These are phyloP conservation scores for Aspergillus aculeatus DNA, from an alignment of 2,329 filamentous ascomycete species.

Conservation along the genomic window DNA sequence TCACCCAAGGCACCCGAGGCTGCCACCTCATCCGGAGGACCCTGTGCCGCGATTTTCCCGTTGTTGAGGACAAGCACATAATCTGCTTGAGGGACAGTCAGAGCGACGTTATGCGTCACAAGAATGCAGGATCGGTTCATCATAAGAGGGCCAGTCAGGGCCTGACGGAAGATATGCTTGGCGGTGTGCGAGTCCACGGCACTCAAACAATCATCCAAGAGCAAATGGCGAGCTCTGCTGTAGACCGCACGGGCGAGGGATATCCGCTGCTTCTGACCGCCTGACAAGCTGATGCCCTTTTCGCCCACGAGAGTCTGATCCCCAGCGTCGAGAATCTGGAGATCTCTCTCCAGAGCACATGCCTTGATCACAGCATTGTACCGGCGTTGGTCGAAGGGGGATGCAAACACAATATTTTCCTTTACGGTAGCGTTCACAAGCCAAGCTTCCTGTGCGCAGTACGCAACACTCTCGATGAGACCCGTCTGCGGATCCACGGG, in stretches of 20 bases:
- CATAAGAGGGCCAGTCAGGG: constrained; percentile 88
- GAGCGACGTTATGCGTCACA: constrained; percentile 90
- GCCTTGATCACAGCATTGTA: constrained; percentile 87
- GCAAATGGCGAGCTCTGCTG: constrained; percentile 83
- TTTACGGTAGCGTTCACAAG: constrained; percentile 93
- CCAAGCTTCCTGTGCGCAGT: constrained; percentile 96
- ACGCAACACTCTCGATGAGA: constrained; percentile 87
- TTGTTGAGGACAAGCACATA: constrained; percentile 86
- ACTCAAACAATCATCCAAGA: constrained; percentile 92
- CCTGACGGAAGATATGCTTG: constrained; percentile 96
- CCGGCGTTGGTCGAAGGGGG: constrained; percentile 73
- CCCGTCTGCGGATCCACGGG: constrained; percentile 77
- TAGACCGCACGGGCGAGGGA: constrained; percentile 97
- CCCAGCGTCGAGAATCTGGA: constrained; percentile 87
- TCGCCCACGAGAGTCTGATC: constrained; percentile 94
- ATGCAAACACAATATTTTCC: constrained; percentile 91
- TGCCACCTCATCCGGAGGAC: constrained; percentile 74
- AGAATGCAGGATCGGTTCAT: constrained; percentile 83
- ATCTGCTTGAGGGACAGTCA: constrained; percentile 77
- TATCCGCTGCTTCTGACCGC: constrained; percentile 96
- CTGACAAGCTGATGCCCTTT: constrained; percentile 94
- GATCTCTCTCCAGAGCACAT: constrained; percentile 85
- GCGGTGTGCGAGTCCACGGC: constrained; percentile 97
- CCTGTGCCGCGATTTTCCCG: constrained; percentile 73
- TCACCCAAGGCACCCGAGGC: constrained; percentile 86